Evolutionary conservation across 768 basidiomycete species (phyloP), one percentile per base, ranked within the genome.

Genomic region (Leccinum subtestaceum): DNA sequence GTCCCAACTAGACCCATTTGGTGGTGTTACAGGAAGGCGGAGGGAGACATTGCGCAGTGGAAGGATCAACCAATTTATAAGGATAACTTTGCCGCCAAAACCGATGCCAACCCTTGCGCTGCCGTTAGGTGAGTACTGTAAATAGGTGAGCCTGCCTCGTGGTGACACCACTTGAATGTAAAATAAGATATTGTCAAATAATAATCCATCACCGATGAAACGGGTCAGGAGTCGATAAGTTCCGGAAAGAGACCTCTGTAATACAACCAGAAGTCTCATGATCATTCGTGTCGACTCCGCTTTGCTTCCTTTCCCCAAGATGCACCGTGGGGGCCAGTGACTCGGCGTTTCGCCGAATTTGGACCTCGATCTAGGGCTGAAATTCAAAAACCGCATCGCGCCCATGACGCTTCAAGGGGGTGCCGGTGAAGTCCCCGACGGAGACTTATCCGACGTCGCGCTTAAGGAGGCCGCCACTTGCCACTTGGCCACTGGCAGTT

Each of bases 11-110:
- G 52, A 38, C 49, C 38, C 64, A 68, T 68, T 40, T 45, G 47
- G 11, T 40, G 13, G 25, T 12, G 19, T 7, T 48, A 27, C 21
- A 31, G 25, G 36, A 27, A 4, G 17, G 27, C 13, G 48, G 15
- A 25, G 46, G 9, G n/a, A 38, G 25, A 6, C 17, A 17, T 51
- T 45, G 32, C 9, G 32, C 17, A 5, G 17, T 15, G 17, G 11
- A 19, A 0, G 31, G 32, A 38, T 40, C 51, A 54, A 48, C 48
- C 48, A 62, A 70, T 68, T 68, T 68, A 68, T 68, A 68, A 56
- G 19, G 12, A 48, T 17, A 10, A 21, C n/a, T 36, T 43, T 4
- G n/a, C 51, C 53, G 57, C 52, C 53, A 19, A 45, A 45, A 60
- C 46, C 51, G 38, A 46, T 40, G 57, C 34, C 34, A 36, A 36